phyloP scores from a whole-genome alignment of 495 filamentous ascomycete species.

The Aspergillus haitiensis region DNA sequence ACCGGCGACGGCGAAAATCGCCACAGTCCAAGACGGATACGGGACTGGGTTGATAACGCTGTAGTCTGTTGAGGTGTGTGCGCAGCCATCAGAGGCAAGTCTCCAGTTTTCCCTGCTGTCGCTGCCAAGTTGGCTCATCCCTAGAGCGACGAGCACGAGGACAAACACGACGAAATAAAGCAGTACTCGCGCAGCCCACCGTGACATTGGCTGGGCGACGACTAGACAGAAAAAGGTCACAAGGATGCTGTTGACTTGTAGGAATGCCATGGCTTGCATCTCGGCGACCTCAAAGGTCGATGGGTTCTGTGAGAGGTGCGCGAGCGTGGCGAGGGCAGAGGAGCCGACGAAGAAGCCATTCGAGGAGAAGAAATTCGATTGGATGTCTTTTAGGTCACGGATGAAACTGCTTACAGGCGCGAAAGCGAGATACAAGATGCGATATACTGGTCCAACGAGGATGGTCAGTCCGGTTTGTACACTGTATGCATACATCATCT shows the following conservation, averaged over 20 bases:
- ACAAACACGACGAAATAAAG: constrained; percentile 11
- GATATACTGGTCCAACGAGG: constrained; percentile 12
- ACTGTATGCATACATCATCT: constrained; percentile 18
- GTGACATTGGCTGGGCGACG: constrained; percentile 14
- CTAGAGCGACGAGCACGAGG: constrained; percentile 11
- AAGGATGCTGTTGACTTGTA: constrained; percentile 17
- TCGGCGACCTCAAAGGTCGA: constrained; percentile 16
- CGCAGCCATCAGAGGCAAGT: constrained; percentile 17
- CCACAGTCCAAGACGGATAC: constrained; percentile 15
- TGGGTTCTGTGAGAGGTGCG: constrained; percentile 12
- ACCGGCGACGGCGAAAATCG: constrained; percentile 10
- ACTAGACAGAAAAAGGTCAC: constrained; percentile 16
- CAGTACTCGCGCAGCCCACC: constrained; percentile 14
- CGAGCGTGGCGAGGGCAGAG: constrained; percentile 12
- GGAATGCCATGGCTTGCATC: constrained; percentile 17
- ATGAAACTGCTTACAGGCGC: background rate
- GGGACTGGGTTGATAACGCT: constrained; percentile 14
- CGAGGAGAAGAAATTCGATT: constrained; percentile 13
- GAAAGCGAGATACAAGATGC: constrained; percentile 7
- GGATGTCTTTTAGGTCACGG: constrained; percentile 10
- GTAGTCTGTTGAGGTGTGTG: constrained; percentile 15
- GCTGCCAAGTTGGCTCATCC: constrained; percentile 5
- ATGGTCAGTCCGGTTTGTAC: constrained; percentile 13
- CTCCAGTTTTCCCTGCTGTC: constrained; percentile 11
- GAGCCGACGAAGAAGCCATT: constrained; percentile 16